Evolutionary conservation across 176 grass and related monocot species (phyloP).

Genomic region (Phyllostachys edulis): DNA sequence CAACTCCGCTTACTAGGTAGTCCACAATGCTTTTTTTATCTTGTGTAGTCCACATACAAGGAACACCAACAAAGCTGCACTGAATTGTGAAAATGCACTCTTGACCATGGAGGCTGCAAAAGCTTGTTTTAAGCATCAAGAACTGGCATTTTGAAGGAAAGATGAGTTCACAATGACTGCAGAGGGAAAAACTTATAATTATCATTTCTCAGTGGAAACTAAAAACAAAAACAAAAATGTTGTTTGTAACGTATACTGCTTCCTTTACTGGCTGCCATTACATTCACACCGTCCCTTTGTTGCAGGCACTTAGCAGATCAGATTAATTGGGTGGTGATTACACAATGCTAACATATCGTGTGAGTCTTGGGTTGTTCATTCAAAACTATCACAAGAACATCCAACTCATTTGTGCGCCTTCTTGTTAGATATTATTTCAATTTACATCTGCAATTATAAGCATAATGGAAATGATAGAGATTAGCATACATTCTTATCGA

Average conservation of each 20-base stretch:
- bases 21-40: background rate
- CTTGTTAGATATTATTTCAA: background rate
- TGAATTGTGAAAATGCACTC: background rate
- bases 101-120: background rate
- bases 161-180: background rate
- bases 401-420: background rate
- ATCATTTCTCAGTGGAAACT: background rate
- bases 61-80: background rate
- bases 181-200: background rate
- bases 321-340: background rate
- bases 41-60: background rate
- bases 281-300: background rate
- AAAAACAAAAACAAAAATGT: background rate
- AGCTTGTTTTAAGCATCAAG: background rate
- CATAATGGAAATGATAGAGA: conserved; percentile 21
- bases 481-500: conserved; percentile 79
- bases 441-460: background rate
- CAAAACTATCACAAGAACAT: background rate
- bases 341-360: background rate
- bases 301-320: background rate
- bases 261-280: background rate
- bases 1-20: background rate
- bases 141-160: background rate
- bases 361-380: background rate
- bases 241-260: background rate